These are phyloP conservation scores for Dalechampia spathulata DNA, from an alignment of 441 rosid genomes.

Conservation along the genomic window DNA sequence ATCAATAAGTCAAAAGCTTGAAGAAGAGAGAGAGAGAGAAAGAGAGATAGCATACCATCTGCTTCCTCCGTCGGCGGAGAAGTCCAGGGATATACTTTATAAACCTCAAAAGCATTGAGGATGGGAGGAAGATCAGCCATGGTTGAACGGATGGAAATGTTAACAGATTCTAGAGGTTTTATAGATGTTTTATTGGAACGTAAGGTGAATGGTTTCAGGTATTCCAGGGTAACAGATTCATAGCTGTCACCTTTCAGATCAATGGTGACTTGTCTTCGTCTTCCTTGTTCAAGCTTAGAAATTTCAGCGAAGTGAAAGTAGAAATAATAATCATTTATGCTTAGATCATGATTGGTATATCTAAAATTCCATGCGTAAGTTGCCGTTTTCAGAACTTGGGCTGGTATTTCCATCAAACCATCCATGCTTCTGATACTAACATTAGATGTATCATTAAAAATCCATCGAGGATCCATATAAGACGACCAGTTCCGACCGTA, in stretches of 20 bases:
- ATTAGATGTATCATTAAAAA: no score
- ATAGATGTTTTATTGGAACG: background rate
- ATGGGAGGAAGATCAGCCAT: constrained; percentile 20
- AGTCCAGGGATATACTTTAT: background rate
- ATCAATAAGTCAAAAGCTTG: no score
- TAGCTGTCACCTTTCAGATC: background rate
- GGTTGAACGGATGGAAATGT: constrained; percentile 7
- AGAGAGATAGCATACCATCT: constrained; percentile 26
- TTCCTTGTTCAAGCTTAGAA: background rate
- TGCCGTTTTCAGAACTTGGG: constrained; percentile 2
- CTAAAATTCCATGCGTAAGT: background rate
- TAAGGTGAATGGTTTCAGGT: constrained; percentile 3
- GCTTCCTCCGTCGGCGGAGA: constrained; percentile 2
- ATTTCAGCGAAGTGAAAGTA: constrained; percentile 21
- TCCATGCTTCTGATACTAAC: no score
- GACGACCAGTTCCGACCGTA: constrained; percentile 3
- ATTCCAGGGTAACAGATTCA: constrained; percentile 6
- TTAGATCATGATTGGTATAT: background rate
- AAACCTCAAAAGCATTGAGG: constrained; percentile 21
- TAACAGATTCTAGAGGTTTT: background rate
- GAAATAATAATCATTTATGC: background rate
- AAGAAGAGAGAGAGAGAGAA: no score
- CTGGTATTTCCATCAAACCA: no score
- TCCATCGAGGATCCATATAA: no score
- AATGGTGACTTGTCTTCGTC: constrained; percentile 5